A percentile compares a stretch with the other conserved stretches of the same genome.
Conservation (phyloP, 1,284 basidiomycete genomes). For the Testicularia cyperi region DNA sequence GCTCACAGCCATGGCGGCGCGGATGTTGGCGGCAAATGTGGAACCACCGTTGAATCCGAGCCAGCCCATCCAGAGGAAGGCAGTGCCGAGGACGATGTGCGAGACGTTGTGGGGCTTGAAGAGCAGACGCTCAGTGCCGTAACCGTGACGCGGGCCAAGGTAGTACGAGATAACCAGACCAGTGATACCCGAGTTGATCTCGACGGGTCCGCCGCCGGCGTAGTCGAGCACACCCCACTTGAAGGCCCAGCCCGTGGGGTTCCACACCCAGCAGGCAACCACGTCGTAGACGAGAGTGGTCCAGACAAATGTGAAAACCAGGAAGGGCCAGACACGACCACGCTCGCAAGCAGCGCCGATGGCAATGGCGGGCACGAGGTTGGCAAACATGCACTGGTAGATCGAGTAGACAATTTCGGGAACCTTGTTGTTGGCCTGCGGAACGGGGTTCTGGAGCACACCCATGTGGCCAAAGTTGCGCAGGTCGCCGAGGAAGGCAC, state of each 20-base stretch:
- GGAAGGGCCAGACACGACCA: slow-evolving; percentile 79
- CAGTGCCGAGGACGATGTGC: slow-evolving; percentile 81
- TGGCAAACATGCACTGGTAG: slow-evolving; percentile 61
- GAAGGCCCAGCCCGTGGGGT: slow-evolving; percentile 81
- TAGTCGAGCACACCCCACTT: slow-evolving; percentile 89
- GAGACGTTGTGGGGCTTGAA: slow-evolving; percentile 92
- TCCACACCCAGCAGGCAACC: slow-evolving; percentile 75
- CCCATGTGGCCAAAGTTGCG: slow-evolving; percentile 66
- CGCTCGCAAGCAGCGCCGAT: slow-evolving; percentile 77
- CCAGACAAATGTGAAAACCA: slow-evolving; percentile 86
- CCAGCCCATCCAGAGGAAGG: slow-evolving; percentile 93
- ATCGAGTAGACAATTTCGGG: slow-evolving; percentile 64
- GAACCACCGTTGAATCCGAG: slow-evolving; percentile 87
- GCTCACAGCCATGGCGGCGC: slow-evolving; percentile 82
- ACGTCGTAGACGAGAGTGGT: slow-evolving; percentile 68
- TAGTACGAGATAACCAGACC: slow-evolving; percentile 88
- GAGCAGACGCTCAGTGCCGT: slow-evolving; percentile 80
- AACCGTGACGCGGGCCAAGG: slow-evolving; percentile 83
- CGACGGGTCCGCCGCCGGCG: slow-evolving; percentile 90
- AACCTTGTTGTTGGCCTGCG: slow-evolving; percentile 66
- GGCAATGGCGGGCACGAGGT: slow-evolving; percentile 64
- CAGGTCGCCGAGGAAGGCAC: slow-evolving; percentile 73
- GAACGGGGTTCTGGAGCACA: slow-evolving; percentile 75
- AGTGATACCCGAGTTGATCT: slow-evolving; percentile 84
- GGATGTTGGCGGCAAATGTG: slow-evolving; percentile 85